These are phyloP conservation scores for Neurospora crassa DNA, from an alignment of 2,329 filamentous ascomycete species.

Conservation along the genomic window DNA sequence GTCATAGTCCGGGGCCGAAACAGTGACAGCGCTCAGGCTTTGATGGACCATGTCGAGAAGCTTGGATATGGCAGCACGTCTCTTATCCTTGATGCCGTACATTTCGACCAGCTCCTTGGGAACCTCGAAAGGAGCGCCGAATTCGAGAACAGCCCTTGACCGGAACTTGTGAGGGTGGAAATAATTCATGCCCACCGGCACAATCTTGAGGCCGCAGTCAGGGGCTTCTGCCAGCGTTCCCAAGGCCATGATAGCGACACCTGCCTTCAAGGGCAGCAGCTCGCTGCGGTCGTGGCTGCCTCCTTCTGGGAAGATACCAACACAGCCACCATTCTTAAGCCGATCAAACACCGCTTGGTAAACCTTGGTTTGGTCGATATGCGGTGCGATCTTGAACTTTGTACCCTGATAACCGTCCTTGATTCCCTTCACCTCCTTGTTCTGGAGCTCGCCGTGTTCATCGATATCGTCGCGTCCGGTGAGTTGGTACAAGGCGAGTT, in stretches of 20 bases:
- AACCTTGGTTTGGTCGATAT: constrained; percentile 88
- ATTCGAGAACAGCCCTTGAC: constrained; percentile 90
- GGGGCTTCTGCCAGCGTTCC: constrained; percentile 79
- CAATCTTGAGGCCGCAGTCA: constrained; percentile 82
- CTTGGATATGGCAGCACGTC: constrained; percentile 76
- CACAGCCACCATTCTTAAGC: constrained; percentile 72
- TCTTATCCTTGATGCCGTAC: constrained; percentile 66
- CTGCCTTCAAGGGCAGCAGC: constrained; percentile 85
- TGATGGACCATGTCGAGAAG: constrained; percentile 82
- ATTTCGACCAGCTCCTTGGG: constrained; percentile 72
- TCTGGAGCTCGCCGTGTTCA: constrained; percentile 52
- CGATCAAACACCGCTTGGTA: constrained; percentile 88
- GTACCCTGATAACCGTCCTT: constrained; percentile 62
- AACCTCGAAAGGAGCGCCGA: constrained; percentile 81
- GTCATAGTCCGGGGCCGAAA: constrained; percentile 88
- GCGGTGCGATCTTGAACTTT: constrained; percentile 79
- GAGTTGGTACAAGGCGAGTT: constrained; percentile 66
- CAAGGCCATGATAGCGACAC: constrained; percentile 95
- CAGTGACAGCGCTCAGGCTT: constrained; percentile 76
- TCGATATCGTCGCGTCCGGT: constrained; percentile 70
- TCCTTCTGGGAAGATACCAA: constrained; percentile 95
- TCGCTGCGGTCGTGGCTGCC: constrained; percentile 93
- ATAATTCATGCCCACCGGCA: constrained; percentile 98
- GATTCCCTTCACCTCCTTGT: constrained; percentile 42
- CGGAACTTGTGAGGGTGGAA: constrained; percentile 99